Conservation (phyloP, 495 filamentous ascomycete species). For the Chaetomium cochliodes region DNA sequence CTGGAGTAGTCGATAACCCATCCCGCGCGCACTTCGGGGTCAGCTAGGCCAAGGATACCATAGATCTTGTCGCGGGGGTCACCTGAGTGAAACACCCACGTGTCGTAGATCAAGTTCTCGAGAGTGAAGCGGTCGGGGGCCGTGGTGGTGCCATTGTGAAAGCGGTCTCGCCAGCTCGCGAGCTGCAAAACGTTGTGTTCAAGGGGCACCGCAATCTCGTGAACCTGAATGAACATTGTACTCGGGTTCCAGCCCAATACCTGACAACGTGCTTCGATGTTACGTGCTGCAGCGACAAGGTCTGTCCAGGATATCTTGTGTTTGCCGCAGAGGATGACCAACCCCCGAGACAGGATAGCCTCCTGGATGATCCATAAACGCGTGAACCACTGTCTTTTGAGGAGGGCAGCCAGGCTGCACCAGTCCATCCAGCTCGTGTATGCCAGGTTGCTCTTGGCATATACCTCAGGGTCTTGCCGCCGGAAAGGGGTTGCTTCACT, state of each 20-base stretch:
- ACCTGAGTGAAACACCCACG: slow-evolving; percentile 13
- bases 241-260: slow-evolving; percentile 19
- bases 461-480: slow-evolving; percentile 1
- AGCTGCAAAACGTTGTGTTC: slow-evolving; percentile 18
- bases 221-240: slow-evolving; percentile 14
- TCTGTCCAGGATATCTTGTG: slow-evolving; percentile 5
- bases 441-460: background rate
- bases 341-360: slow-evolving; percentile 12
- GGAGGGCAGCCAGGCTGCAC: slow-evolving; percentile 20
- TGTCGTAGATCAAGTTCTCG: slow-evolving; percentile 18
- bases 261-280: slow-evolving; percentile 20
- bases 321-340: slow-evolving; percentile 14
- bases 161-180: slow-evolving; percentile 17
- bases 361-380: slow-evolving; percentile 26
- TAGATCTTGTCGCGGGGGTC: slow-evolving; percentile 25
- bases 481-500: slow-evolving; percentile 10
- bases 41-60: slow-evolving; percentile 14
- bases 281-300: slow-evolving; percentile 16
- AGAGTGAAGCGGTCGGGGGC: slow-evolving; percentile 6
- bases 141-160: background rate
- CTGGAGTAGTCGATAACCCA: slow-evolving; percentile 18
- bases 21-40: background rate
- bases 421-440: slow-evolving; percentile 19
- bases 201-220: slow-evolving; percentile 22
- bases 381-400: slow-evolving; percentile 21